These are phyloP conservation scores for Neurospora intermedia DNA, from an alignment of 495 filamentous ascomycete species.

Conservation along the genomic window DNA sequence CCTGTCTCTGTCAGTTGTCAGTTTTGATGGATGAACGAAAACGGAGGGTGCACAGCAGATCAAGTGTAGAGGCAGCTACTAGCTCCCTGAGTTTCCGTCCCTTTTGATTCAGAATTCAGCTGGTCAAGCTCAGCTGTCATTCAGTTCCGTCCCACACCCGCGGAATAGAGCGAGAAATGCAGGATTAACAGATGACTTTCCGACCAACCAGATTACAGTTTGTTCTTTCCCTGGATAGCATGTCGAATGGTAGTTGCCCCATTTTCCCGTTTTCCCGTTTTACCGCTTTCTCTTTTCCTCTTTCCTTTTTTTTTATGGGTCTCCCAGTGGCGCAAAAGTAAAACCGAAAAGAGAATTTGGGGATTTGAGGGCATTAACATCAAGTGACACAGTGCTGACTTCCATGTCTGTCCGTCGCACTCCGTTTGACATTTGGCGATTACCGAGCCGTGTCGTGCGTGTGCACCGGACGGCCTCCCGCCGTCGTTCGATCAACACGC, in stretches of 20 bases:
- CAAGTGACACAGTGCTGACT: neutral
- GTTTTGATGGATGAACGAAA: neutral
- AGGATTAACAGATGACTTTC: neutral
- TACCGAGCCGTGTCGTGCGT: neutral
- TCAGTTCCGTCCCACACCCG: neutral
- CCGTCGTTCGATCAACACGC: neutral
- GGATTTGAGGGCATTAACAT: neutral
- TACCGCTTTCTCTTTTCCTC: neutral
- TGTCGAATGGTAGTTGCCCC: neutral
- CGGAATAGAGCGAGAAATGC: neutral
- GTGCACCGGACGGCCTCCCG: neutral
- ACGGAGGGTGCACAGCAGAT: neutral
- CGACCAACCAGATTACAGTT: neutral
- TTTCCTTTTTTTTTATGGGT: neutral
- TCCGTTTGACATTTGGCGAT: neutral
- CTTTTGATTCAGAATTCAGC: neutral
- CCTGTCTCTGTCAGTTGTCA: neutral
- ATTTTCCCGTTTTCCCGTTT: neutral
- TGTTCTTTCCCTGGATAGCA: neutral
- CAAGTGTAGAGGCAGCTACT: too few species aligned
- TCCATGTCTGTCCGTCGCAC: neutral
- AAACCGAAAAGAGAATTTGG: neutral
- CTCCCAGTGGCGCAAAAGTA: neutral
- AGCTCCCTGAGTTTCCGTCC: neutral
- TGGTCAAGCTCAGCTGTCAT: neutral